A percentile compares a stretch with the other conserved stretches of the same genome.
Evolutionary conservation across 129 eudicot genomes (phyloP).

Genomic region (Silybum marianum): DNA sequence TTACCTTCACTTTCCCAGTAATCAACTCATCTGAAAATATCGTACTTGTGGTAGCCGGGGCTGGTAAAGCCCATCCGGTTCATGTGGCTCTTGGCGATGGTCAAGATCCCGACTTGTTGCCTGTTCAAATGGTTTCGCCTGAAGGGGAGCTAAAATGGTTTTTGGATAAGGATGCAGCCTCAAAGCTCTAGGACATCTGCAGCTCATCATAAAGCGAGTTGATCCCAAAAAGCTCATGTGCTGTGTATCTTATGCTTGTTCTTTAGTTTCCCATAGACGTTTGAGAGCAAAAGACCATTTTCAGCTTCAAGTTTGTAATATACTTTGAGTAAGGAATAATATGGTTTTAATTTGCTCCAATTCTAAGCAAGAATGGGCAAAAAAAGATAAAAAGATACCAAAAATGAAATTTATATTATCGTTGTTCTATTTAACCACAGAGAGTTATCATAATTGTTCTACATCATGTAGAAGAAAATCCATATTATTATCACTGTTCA

Average conservation of each 20-base stretch:
- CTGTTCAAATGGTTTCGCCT: conserved; percentile 72
- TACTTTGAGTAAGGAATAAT: conserved; percentile 10
- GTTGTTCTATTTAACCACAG: neutral
- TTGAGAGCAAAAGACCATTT: conserved; percentile 4
- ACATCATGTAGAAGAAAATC: neutral
- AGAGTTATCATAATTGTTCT: neutral
- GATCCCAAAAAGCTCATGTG: neutral
- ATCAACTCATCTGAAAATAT: conserved; percentile 72
- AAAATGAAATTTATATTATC: neutral
- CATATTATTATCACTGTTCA: neutral
- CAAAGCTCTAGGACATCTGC: conserved; percentile 45
- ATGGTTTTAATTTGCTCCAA: conserved; percentile 1
- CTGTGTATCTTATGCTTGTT: neutral
- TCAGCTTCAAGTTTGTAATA: conserved; percentile 16
- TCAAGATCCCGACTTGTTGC: conserved; percentile 45
- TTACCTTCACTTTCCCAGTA: conserved; percentile 75
- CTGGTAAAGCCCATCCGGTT: conserved; percentile 65
- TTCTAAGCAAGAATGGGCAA: conserved; percentile 21
- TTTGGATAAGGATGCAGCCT: conserved; percentile 79
- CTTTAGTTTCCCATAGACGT: neutral
- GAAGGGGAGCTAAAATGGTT: conserved; percentile 78
- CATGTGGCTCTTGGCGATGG: conserved; percentile 57
- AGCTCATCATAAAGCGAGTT: conserved; percentile 4
- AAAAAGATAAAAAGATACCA: conserved; percentile 14
- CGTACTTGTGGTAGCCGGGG: conserved; percentile 67